phyloP scores from a whole-genome alignment of 2,329 filamentous ascomycete genomes.

The Aureobasidium sp. region DNA sequence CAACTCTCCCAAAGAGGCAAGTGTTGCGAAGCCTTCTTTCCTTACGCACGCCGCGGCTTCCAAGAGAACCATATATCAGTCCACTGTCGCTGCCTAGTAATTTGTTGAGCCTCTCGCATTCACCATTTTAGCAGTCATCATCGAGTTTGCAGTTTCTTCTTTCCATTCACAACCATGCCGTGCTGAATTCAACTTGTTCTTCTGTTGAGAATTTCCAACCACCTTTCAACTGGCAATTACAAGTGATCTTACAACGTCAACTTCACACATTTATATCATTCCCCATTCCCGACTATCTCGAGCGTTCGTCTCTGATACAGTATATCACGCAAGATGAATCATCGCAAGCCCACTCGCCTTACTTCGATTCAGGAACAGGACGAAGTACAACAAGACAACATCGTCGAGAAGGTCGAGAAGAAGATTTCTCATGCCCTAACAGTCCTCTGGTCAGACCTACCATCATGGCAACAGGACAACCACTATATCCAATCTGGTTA shows the following conservation, averaged over 20 bases:
- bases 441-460: slow-evolving; percentile 41
- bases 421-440: slow-evolving; percentile 34
- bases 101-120: background rate
- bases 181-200: background rate
- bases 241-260: background rate
- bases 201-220: background rate
- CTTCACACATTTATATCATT: background rate
- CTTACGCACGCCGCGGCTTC: background rate
- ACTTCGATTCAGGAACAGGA: background rate
- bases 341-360: background rate
- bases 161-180: background rate
- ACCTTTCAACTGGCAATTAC: background rate
- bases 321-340: background rate
- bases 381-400: background rate
- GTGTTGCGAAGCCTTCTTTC: slow-evolving; percentile 4
- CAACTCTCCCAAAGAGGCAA: background rate
- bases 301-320: background rate
- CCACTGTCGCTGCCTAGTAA: background rate
- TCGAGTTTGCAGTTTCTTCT: background rate
- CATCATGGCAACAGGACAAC: slow-evolving; percentile 52
- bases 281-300: background rate
- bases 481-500: slow-evolving; percentile 62
- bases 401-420: slow-evolving; percentile 21
- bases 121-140: background rate
- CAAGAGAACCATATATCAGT: background rate